These are phyloP conservation scores for Brassica hybrid DNA, from an alignment of 441 rosid species.

Conservation along the genomic window DNA sequence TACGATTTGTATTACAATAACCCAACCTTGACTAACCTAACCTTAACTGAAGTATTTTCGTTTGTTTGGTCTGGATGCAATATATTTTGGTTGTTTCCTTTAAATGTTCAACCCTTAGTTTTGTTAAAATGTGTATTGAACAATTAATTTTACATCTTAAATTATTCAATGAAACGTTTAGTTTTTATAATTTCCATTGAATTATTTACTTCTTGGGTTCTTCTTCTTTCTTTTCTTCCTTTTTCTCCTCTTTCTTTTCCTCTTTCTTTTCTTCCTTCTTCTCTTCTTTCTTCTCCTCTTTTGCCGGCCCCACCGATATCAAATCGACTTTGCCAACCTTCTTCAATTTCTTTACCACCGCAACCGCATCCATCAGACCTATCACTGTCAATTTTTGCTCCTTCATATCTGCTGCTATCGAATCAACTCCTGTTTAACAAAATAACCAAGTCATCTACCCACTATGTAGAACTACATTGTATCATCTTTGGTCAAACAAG, in stretches of 20 bases:
- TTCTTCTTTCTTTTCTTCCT: slow-evolving; percentile 56
- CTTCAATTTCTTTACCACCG: slow-evolving; percentile 88
- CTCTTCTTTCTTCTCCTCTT: slow-evolving; percentile 87
- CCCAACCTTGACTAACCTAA: too few species aligned
- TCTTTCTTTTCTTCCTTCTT: slow-evolving; percentile 70
- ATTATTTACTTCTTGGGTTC: slow-evolving; percentile 40
- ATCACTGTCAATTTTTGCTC: slow-evolving; percentile 91
- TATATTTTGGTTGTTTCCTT: neutral
- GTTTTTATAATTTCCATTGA: neutral
- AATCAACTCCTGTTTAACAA: slow-evolving; percentile 75
- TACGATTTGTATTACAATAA: too few species aligned
- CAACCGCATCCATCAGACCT: slow-evolving; percentile 87
- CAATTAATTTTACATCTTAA: neutral
- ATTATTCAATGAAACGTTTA: slow-evolving; percentile 6
- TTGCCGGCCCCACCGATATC: slow-evolving; percentile 87
- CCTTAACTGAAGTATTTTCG: too few species aligned
- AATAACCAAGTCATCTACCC: neutral
- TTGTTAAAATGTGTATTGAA: neutral
- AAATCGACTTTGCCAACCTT: slow-evolving; percentile 96
- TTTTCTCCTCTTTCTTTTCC: slow-evolving; percentile 59
- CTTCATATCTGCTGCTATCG: slow-evolving; percentile 86
- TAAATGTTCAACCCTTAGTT: neutral
- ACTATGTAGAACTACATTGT: slow-evolving; percentile 5
- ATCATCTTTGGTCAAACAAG: slow-evolving; percentile 7
- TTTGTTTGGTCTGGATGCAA: too few species aligned